phyloP scores from a whole-genome alignment of 2,329 filamentous ascomycete genomes.

The Aureobasidium sp. region DNA sequence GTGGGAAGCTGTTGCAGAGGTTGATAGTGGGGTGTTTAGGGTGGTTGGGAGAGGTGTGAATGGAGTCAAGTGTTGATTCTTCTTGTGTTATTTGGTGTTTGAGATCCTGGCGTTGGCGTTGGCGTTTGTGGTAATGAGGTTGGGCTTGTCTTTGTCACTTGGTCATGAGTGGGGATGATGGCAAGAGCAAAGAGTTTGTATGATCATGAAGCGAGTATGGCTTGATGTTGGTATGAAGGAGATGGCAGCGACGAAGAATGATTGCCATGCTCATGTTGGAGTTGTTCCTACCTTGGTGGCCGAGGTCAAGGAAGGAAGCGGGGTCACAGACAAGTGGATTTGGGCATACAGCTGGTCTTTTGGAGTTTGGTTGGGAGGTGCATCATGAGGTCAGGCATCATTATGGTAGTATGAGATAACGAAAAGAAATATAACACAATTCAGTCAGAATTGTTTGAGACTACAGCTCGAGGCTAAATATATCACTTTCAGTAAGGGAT shows the following conservation, averaged over 20 bases:
- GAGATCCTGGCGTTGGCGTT: not conserved
- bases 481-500: not conserved
- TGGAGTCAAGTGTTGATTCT: not conserved
- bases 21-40: not conserved
- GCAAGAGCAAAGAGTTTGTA: not conserved
- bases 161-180: not conserved
- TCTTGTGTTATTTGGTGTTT: not conserved
- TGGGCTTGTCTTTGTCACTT: no score
- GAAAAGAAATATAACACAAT: not conserved
- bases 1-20: conserved; percentile 3
- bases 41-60: not conserved
- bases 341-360: not conserved
- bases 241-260: not conserved
- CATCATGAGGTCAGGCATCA: not conserved
- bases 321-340: no score
- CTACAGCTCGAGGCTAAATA: not conserved
- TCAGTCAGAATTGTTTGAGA: not conserved
- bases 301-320: not conserved
- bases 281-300: no score
- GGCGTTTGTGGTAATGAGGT: not conserved
- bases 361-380: not conserved
- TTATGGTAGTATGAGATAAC: not conserved
- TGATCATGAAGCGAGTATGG: not conserved
- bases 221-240: not conserved
- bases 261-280: not conserved